Base-by-base conservation (phyloP, 495 filamentous ascomycete species). In the Penicillium ochrochloron region DNA sequence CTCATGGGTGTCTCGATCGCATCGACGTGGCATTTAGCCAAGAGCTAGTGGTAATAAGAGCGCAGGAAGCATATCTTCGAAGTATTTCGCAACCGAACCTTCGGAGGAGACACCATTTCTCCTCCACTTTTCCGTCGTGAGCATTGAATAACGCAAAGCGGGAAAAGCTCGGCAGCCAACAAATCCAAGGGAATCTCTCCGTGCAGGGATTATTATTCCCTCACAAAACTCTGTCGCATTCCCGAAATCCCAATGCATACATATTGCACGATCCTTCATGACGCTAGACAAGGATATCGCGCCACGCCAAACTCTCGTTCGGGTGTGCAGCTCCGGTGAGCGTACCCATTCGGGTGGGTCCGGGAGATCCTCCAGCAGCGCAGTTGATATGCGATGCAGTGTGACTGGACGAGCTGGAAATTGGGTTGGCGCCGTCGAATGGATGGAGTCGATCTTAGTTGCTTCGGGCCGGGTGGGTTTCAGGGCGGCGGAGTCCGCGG, bases 231-330 rank as follows among this genome's bases (percentile, higher is more conserved):
- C 37, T 48, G n/a, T 48, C 19, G n/a, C 19, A 19, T 46, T 46
- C 5, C 5, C 39, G 5, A 42, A 14, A 42, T 10, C 23, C 27
- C 25, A 27, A 19, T 31, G 23, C 50, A 52, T 5, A 19, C 33
- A 39, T 41, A 21, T 8, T 44, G 21, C 4, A 48, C 42, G 39
- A 25, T 48, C 44, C 44, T 48, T 48, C 44, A 41, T 5, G 14
- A 34, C 25, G 31, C 59, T 61, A 61, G 48, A 33, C 42, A 25
- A 35, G 58, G 58, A 27, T 25, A 52, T 39, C 33, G 33, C 50
- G 50, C 60, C 60, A 41, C 60, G 15, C n/a, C 33, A 50, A 63
- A 63, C 61, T 63, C 54, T 57, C 37, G 37, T 58, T 58, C 35
- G 21, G 56, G 56, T 58, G 8, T 41, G 11, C 15, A 37, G 23